These are phyloP conservation scores for Cephaloascus albidus DNA, from an alignment of 805 yeast species.

Conservation along the genomic window DNA sequence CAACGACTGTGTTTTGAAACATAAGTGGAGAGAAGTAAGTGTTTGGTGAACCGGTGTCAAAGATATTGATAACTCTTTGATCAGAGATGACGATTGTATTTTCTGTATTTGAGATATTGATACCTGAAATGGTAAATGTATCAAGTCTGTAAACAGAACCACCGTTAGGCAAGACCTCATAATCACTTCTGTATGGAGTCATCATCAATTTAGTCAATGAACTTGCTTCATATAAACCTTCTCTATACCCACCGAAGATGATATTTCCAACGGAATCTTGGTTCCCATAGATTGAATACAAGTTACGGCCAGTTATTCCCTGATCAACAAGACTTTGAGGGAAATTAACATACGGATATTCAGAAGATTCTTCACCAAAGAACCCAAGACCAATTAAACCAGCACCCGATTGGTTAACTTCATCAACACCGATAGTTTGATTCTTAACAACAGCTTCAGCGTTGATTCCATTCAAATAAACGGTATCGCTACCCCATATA, in stretches of 20 bases:
- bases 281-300: neutral
- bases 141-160: too few species aligned
- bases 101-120: too few species aligned
- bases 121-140: too few species aligned
- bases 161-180: too few species aligned
- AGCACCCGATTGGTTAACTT: neutral
- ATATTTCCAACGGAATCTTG: neutral
- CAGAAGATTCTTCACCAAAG: neutral
- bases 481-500: neutral
- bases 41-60: neutral
- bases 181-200: too few species aligned
- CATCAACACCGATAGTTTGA: neutral
- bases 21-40: neutral
- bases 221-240: neutral
- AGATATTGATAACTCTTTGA: too few species aligned
- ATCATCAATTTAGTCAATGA: neutral
- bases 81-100: too few species aligned
- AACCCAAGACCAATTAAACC: neutral
- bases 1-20: neutral
- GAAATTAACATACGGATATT: neutral
- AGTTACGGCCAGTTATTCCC: neutral
- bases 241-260: neutral
- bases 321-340: neutral
- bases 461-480: too few species aligned
- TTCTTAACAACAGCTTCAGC: neutral